These are phyloP conservation scores for Beauveria sp. DNA, from an alignment of 2,329 filamentous ascomycete genomes.

Conservation along the genomic window DNA sequence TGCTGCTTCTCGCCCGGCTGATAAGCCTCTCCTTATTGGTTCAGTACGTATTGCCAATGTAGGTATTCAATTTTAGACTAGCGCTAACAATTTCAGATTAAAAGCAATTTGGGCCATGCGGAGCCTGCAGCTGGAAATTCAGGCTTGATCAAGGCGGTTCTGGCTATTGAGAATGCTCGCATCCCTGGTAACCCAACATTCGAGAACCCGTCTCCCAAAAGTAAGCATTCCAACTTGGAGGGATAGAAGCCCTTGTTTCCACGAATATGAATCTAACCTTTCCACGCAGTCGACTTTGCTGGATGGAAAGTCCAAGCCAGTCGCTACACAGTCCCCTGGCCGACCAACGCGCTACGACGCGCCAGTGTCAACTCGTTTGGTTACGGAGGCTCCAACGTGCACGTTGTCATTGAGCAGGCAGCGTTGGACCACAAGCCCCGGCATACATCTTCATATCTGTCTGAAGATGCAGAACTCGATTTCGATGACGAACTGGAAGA, in stretches of 20 bases:
- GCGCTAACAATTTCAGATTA: conserved; percentile 10
- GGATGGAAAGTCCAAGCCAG: conserved; percentile 20
- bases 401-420: conserved; percentile 27
- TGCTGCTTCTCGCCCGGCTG: background rate
- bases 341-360: conserved; percentile 13
- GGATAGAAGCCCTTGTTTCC: conserved; percentile 14
- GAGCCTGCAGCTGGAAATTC: conserved; percentile 23
- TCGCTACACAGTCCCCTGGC: conserved; percentile 26
- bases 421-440: background rate
- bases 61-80: too few species aligned
- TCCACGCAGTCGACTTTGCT: conserved; percentile 28
- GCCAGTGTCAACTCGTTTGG: conserved; percentile 35
- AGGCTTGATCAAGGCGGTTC: conserved; percentile 22
- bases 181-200: conserved; percentile 29
- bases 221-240: conserved; percentile 10
- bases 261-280: conserved; percentile 11
- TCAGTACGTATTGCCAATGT: too few species aligned
- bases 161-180: conserved; percentile 20
- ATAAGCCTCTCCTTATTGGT: conserved; percentile 20
- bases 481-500: background rate
- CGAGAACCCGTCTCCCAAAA: background rate
- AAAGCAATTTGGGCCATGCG: conserved; percentile 26
- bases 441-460: background rate
- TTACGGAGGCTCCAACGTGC: conserved; percentile 36
- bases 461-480: background rate